phyloP scores from a whole-genome alignment of 768 basidiomycete species.

The Hypholoma sublateritium region DNA sequence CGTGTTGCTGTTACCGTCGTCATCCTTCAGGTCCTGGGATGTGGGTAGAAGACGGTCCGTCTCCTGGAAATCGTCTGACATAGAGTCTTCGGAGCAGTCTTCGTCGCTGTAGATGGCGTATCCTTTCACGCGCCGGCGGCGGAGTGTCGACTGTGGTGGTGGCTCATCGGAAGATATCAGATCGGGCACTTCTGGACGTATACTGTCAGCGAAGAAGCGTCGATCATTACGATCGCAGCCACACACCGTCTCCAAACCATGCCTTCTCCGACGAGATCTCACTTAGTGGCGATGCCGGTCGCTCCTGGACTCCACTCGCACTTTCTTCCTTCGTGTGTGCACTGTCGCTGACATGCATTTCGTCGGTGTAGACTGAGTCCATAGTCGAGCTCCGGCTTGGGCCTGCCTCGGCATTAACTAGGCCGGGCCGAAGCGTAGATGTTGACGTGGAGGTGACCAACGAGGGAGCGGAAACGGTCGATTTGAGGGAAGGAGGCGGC shows the following conservation, averaged over 20 bases:
- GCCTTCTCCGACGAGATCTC: not conserved
- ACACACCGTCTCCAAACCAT: not conserved
- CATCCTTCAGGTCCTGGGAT: conserved; percentile 10
- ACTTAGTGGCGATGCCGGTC: not conserved
- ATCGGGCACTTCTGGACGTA: conserved; percentile 1
- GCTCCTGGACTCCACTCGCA: not conserved
- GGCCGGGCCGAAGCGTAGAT: not conserved
- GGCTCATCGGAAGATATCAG: not conserved
- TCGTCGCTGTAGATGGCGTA: conserved; percentile 46
- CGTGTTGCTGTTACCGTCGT: conserved; percentile 19
- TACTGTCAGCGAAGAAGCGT: not conserved
- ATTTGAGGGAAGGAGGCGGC: conserved; percentile 17
- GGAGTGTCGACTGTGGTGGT: conserved; percentile 12
- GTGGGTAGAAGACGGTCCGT: not conserved
- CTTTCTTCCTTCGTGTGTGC: not conserved
- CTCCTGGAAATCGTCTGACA: not conserved
- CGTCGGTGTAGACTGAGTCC: not conserved
- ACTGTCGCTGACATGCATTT: not conserved
- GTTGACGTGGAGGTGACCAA: not conserved
- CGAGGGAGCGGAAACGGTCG: not conserved
- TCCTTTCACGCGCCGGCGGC: conserved; percentile 33
- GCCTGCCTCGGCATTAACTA: not conserved
- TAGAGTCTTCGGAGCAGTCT: conserved; percentile 9
- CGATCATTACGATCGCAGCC: not conserved
- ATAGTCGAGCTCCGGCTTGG: not conserved